These are phyloP conservation scores for Eucalyptus sp. DNA, from an alignment of 345 rosid genomes.

Conservation along the genomic window DNA sequence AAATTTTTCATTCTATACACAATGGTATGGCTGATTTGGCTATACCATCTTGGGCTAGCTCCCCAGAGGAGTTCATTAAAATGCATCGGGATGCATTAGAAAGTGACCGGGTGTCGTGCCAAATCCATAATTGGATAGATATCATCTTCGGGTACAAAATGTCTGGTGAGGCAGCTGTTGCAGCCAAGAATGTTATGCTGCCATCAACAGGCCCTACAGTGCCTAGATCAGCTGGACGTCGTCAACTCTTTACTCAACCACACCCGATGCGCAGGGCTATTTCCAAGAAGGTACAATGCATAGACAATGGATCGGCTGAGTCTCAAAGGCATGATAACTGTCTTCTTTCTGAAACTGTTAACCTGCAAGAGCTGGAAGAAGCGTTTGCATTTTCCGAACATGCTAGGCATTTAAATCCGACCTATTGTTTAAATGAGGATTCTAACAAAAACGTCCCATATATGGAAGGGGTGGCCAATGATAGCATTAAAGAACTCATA, in stretches of 20 bases:
- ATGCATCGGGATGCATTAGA: conserved; percentile 86
- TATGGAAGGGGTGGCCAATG: conserved; percentile 10
- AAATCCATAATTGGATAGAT: conserved; percentile 85
- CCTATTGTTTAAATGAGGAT: conserved; percentile 19
- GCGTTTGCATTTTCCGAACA: conserved; percentile 66
- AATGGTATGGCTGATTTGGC: conserved; percentile 86
- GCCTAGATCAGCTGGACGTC: conserved; percentile 77
- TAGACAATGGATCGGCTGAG: conserved; percentile 12
- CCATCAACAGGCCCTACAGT: conserved; percentile 61
- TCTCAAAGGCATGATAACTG: conserved; percentile 17
- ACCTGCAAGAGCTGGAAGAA: conserved; percentile 62
- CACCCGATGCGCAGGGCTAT: conserved; percentile 54
- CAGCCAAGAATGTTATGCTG: conserved; percentile 89
- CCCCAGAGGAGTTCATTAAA: conserved; percentile 75
- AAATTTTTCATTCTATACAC: conserved; percentile 59
- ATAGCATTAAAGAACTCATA: conserved; percentile 10
- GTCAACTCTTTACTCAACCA: conserved; percentile 67
- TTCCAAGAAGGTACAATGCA: conserved; percentile 11
- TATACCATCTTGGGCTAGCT: conserved; percentile 76
- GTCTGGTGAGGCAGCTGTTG: conserved; percentile 82
- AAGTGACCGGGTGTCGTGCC: conserved; percentile 58
- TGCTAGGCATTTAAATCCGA: conserved; percentile 57
- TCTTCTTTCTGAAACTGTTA: conserved; percentile 32
- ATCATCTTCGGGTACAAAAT: conserved; percentile 88
- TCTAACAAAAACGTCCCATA: conserved; percentile 8